Base-by-base conservation (phyloP, 2,329 filamentous ascomycete species). In the Annulohypoxylon truncatum region DNA sequence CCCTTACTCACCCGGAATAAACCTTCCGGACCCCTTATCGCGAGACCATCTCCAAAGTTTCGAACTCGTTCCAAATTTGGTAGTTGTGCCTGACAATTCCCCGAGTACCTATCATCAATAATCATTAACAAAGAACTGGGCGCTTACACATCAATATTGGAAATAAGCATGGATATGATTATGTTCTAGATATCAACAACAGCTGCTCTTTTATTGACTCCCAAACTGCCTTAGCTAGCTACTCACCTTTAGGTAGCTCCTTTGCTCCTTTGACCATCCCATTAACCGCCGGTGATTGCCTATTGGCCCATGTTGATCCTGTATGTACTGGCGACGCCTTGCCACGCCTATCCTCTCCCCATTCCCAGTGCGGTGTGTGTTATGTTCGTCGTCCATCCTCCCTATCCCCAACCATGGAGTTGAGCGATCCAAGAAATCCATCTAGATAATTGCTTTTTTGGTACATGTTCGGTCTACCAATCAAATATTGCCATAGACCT, bases 401-500 rank as follows among this genome's bases (percentile, higher is more conserved):
- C 53, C 51, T 69, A 66, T 73, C 62, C 68, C 67, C 69, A 61
- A 38, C 40, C 51, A 52, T 61, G 46, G 59, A 69, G 46, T 68
- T 35, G 52, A 42, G 50, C 62, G 40, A 50, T 66, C 33, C 22
- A 69, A 67, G 51, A 70, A 72, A 64, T 59, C 67, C 71, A 65
- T 64, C 64, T 65, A 65, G 51, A 66, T 68, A 62, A 62, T 64
- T 66, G 47, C 63, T 70, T 69, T 70, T 65, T 69, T 64, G 50
- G 53, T 72, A 69, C 68, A 71, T 70, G 40, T 35, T 35, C 55
- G 54, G 66, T 73, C 71, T 70, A 71, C 66, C 46, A 64, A 68
- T 65, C 66, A n/a, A 44, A 50, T 46, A 40, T 42, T 51, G 46
- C 54, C 40, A 22, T 58, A 31, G 61, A 63, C 53, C 40, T 57